Base-by-base conservation (phyloP, 495 filamentous ascomycete genomes). In the Xanthoparmelia taractica region DNA sequence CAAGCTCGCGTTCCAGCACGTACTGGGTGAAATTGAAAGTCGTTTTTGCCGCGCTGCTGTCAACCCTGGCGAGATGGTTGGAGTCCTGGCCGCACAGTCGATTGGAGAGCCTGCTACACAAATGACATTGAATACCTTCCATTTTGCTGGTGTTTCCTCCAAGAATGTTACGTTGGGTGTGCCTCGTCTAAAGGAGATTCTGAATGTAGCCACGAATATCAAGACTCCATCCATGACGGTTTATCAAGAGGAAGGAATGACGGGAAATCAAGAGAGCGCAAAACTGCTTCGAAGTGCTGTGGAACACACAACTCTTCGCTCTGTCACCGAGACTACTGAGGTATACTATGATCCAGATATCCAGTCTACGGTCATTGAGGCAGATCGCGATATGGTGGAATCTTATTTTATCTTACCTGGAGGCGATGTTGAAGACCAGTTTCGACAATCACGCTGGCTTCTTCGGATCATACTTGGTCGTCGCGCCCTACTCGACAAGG, bases 101-200 rank as follows among this genome's bases (percentile, higher is more conserved):
- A 97, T 99, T 74, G 94, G 94, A 79, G 94, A 99, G 74, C 94
- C 94, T 25, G 94, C 94, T 52, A 99, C 94, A 2, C 94, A 99
- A 78, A 99, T 99, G 94, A 99, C 94, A 0, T 75, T 99, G 56
- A 99, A 99, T 76, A 99, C 94, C 34, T 99, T 99, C 86, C 94
- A 99, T 82, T 97, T 99, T 76, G 91, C 94, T 74, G 94, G 94
- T 95, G 91, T 98, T 50, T 95, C 95, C 2, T 96, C 94, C 29
- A 99, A 99, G 86, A 99, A 97, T 81, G 91, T 97, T 57, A 99
- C 94, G 29, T 88, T 97, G 59, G 94, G 94, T 89, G 94, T 99
- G 31, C 94, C 94, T 56, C 92, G 94, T 84, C 81, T 99, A 25
- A 99, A 99, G 84, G 94, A 99, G 77, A 97, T 99, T 84, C 79